Evolutionary conservation across 306 rosid species (phyloP), one percentile per base, ranked within the genome.

Genomic region (Vigna unguiculata): DNA sequence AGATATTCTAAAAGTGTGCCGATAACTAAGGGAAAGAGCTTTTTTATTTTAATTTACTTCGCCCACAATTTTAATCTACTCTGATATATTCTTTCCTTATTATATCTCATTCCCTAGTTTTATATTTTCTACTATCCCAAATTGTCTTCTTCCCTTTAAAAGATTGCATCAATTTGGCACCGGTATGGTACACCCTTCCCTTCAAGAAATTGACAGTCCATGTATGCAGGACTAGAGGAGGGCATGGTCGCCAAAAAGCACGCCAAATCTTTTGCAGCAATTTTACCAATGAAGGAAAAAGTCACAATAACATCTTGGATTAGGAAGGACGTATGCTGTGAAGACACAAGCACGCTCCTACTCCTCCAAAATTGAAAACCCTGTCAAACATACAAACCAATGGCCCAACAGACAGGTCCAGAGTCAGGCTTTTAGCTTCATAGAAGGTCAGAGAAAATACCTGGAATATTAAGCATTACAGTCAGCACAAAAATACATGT

Each of bases 361-460:
- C 64, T 76, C 83, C 81, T 78, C 89, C 82, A 83, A 67, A 80
- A 78, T 38, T 62, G 81, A 78, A 78, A 83, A 80, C 88, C 96
- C 97, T 86, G 89, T 83, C 88, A 89, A 91, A 95, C 90, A 89
- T 89, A 83, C 91, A 90, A 89, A 87, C 93, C 89, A 92, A 89
- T 81, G 80, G 93, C 85, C 93, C 92, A 83, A 91, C 77, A 87
- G 87, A 86, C 86, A 86, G 88, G 90, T 85, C 91, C 96, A 84
- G 88, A 78, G 90, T 90, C 87, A 80, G 91, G 96, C 82, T 82
- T 88, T 90, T 82, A 91, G 87, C 97, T 90, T 87, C 90, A 89
- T 84, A 89, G 93, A 93, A 87, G 92, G 96, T 95, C 97, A 95
- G 88, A 95, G 93, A 92, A 90, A 92, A 90, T 95, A 95, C 97